Base-by-base conservation (phyloP, 1,139 yeast genomes). In the Zygosaccharomyces sapae region DNA sequence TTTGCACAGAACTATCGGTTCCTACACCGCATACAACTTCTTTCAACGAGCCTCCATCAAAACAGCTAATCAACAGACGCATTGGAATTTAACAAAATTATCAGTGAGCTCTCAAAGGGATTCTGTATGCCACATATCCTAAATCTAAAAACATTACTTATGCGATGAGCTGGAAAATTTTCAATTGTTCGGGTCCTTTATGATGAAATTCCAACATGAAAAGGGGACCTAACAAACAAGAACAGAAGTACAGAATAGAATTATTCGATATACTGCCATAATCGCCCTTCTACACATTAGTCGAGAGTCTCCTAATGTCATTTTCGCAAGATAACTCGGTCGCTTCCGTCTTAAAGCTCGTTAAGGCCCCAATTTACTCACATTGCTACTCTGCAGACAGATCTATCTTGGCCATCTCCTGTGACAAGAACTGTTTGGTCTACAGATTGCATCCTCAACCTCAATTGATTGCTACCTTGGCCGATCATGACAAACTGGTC, bases 401-500 rank as follows among this genome's bases (percentile, higher is more conserved):
- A 47, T 67, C 76, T 41, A 62, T 80, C 39, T 75, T 92, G 51
- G 97, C 96, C 25, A 79, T 90, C 51, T 87, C 97, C 46, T 85
- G 87, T 59, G 88, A 77, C 46, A 82, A 78, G 58, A 73, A 77
- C 43, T 90, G 88, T 50, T 89, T 87, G 64, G 75, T 92, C 53
- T 89, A 84, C 71, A 77, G 77, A 56, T 66, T 81, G 22, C 71
- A 66, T 41, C 55, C 63, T 27, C 62, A 70, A 16, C 62, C 66
- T 24, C 63, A 66, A 48, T 64, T 75, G 52, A 71, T 86, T 48
- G 76, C 94, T 27, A 75, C 76, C 3, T 75, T 92, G 60, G 70
- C 75, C 38, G 95, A 88, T 54, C 99, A 94, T 67, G 98, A 92
- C 69, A 90, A 90, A 68, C 82, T 94, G 2, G 94, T 94, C 42